Evolutionary conservation across 2,329 filamentous ascomycete species (phyloP), one percentile per base, ranked within the genome.

Genomic region (Botrytis deweyae): DNA sequence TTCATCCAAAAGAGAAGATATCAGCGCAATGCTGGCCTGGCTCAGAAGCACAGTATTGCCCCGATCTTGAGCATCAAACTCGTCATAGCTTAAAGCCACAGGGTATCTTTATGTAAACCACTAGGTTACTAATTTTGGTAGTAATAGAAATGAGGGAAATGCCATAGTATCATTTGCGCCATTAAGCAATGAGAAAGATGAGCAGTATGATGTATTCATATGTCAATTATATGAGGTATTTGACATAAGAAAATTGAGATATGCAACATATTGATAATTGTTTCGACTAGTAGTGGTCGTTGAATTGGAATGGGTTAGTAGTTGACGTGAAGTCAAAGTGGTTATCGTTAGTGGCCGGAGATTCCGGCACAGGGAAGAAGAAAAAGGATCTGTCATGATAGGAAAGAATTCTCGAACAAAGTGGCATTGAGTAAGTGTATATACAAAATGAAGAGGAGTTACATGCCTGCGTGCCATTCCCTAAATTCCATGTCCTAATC

Each of bases 371-470:
- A n/a, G 38, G 6, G 9, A 33, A 20, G 18, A 40, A 49, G 20
- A 22, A 25, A 58, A 33, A 36, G 22, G 5, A 33, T 42, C 20
- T 68, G 49, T n/a, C 25, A 68, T 68, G 6, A 42, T 38, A 5
- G 20, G 16, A 66, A 66, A 66, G 6, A 16, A 14, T 36, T 36
- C 14, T 22, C 18, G 63, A 42, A 68, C 29, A 58, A 58, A 68
- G n/a, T 58, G 36, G 66, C 14, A 68, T 42, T 68, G 66, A 58
- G 9, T 42, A 42, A 58, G 36, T 58, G 49, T 58, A 58, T 22
- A n/a, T 58, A n/a, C 18, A 68, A 58, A 52, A 42, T 68, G 18
- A 67, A 68, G 49, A 58, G 36, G 49, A 68, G 49, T 58, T 68
- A 58, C 49, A 29, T 68, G 66, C 49, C 66, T 68, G 49, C 49